A percentile compares a stretch with the other conserved stretches of the same genome.
Evolutionary conservation across 2,329 filamentous ascomycete species (phyloP).

Genomic region (Aspergillus melleus): DNA sequence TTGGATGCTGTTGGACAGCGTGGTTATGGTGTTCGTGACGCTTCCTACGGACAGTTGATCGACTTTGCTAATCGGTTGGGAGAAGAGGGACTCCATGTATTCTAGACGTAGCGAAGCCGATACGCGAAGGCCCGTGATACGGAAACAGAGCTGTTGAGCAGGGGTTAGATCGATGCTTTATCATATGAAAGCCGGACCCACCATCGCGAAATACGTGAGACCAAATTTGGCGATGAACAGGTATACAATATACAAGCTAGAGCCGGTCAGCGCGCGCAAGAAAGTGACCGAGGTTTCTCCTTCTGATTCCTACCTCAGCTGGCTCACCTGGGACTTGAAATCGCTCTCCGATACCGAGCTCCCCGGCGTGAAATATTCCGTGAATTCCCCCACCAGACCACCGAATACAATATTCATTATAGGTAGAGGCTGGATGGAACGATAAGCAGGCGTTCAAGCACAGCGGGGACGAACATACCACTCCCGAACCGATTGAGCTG

Average conservation of each 20-base stretch:
- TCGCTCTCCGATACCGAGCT: conserved; percentile 44
- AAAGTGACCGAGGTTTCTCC: too few species aligned
- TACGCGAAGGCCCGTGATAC: conserved; percentile 52
- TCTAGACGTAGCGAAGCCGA: conserved; percentile 52
- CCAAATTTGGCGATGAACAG: conserved; percentile 57
- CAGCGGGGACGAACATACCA: conserved; percentile 20
- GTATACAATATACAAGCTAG: conserved; percentile 58
- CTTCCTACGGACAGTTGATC: conserved; percentile 53
- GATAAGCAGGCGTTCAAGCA: background rate
- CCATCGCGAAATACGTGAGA: conserved; percentile 57
- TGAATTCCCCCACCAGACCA: conserved; percentile 56
- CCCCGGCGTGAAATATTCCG: conserved; percentile 51
- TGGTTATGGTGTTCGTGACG: conserved; percentile 54
- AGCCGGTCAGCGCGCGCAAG: too few species aligned
- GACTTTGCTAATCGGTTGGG: conserved; percentile 51
- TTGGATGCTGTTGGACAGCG: conserved; percentile 54
- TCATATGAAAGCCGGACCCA: conserved; percentile 26
- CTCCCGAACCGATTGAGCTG: conserved; percentile 26
- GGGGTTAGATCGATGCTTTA: conserved; percentile 1
- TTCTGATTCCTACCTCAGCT: conserved; percentile 24
- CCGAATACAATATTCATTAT: conserved; percentile 63
- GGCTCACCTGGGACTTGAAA: conserved; percentile 54
- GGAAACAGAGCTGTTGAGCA: conserved; percentile 44
- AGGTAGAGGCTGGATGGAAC: conserved; percentile 33
- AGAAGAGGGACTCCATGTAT: conserved; percentile 52